Evolutionary conservation across 2,329 filamentous ascomycete species (phyloP).

Genomic region (Lasiodiplodia hormozganensis): DNA sequence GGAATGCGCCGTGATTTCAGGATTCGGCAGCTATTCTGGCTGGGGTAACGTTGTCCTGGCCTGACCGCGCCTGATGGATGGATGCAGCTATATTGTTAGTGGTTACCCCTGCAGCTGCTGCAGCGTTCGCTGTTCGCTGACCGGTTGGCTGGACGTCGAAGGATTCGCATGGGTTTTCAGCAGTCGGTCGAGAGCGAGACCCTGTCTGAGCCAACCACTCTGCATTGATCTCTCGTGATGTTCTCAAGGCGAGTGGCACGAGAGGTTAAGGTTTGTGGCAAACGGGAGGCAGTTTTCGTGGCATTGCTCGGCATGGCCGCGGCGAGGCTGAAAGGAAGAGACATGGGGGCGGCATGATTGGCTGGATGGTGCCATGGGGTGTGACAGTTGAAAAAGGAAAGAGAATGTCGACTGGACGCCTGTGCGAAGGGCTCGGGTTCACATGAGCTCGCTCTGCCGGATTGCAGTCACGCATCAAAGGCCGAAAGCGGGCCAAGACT

Average conservation of each 20-base stretch:
- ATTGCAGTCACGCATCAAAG: constrained; percentile 12
- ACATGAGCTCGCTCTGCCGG: not conserved
- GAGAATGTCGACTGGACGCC: not conserved
- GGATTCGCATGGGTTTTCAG: not conserved
- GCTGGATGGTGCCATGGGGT: not conserved
- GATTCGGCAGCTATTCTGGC: not conserved
- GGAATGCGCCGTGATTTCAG: not conserved
- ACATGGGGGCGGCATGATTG: not conserved
- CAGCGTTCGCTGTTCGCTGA: not conserved
- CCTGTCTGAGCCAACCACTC: no score
- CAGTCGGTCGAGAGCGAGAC: not conserved
- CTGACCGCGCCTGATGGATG: constrained; percentile 1
- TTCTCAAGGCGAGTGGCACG: not conserved
- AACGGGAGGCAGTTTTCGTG: constrained; percentile 6
- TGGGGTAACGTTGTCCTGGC: not conserved
- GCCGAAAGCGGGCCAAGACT: constrained; percentile 6
- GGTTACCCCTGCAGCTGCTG: not conserved
- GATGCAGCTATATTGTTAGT: not conserved
- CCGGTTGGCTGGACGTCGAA: not conserved
- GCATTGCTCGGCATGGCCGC: not conserved
- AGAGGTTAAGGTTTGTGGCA: constrained; percentile 15
- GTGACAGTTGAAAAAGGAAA: not conserved
- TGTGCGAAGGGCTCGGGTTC: not conserved
- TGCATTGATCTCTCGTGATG: constrained; percentile 12
- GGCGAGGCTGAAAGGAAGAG: not conserved